phyloP scores from a whole-genome alignment of 2,329 filamentous ascomycete genomes.

The Aspergillus quadrilineatus region DNA sequence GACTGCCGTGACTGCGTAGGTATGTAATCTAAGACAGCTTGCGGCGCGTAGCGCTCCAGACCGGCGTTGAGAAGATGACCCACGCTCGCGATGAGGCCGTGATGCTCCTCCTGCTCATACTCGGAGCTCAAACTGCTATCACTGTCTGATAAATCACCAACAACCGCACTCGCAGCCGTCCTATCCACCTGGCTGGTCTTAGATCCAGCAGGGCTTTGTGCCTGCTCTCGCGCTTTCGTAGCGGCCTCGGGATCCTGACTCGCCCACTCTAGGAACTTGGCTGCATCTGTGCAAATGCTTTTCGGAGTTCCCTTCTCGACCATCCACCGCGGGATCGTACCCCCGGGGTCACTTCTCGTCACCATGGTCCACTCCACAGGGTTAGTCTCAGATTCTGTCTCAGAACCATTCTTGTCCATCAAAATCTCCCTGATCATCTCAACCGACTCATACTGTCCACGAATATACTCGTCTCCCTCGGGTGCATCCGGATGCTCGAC shows the following conservation, averaged over 20 bases:
- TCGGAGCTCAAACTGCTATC: constrained; percentile 22
- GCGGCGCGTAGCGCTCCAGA: constrained; percentile 53
- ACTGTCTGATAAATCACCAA: constrained; percentile 13
- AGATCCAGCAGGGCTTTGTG: background rate
- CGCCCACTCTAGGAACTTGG: constrained; percentile 80
- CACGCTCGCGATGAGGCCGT: constrained; percentile 39
- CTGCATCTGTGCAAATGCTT: constrained; percentile 74
- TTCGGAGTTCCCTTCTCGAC: constrained; percentile 85
- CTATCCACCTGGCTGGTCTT: constrained; percentile 3
- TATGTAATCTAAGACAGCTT: constrained; percentile 52
- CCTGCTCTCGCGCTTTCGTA: constrained; percentile 9
- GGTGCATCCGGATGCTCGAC: constrained; percentile 73
- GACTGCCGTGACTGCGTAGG: constrained; percentile 26
- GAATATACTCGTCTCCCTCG: constrained; percentile 69
- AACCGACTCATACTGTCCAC: constrained; percentile 86
- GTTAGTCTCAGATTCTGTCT: constrained; percentile 41
- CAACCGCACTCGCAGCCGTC: background rate
- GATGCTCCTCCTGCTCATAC: constrained; percentile 25
- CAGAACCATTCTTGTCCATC: constrained; percentile 15
- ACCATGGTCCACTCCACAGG: constrained; percentile 92
- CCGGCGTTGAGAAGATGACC: constrained; percentile 38
- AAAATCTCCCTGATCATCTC: constrained; percentile 86
- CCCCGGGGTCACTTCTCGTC: constrained; percentile 82
- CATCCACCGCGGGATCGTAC: constrained; percentile 83
- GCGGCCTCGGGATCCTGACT: constrained; percentile 50